phyloP scores from a whole-genome alignment of 2,329 filamentous ascomycete species.

The Colletotrichum orchidophilum region DNA sequence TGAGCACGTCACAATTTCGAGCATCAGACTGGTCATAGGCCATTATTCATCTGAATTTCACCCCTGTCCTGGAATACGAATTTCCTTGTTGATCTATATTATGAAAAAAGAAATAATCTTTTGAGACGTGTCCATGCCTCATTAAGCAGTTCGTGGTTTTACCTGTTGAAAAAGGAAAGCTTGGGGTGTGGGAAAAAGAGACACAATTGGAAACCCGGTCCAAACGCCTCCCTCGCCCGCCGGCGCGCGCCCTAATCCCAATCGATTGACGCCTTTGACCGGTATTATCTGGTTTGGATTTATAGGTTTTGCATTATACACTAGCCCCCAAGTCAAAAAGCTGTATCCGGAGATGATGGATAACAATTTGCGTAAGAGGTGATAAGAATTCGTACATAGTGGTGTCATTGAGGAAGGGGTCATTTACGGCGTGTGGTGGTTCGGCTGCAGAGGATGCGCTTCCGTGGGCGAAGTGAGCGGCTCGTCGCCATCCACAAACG shows the following conservation, averaged over 20 bases:
- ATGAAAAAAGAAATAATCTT: background rate
- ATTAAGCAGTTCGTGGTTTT: background rate
- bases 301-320: background rate
- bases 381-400: background rate
- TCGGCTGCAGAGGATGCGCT: constrained; percentile 11
- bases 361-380: background rate
- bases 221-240: background rate
- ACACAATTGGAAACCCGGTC: background rate
- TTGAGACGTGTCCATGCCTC: background rate
- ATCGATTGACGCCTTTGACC: background rate
- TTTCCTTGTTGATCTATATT: background rate
- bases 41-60: background rate
- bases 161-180: background rate
- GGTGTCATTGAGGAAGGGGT: too few species aligned
- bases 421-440: constrained; percentile 7
- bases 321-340: background rate
- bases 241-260: background rate
- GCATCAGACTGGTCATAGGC: too few species aligned
- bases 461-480: constrained; percentile 19
- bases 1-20: background rate
- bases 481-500: constrained; percentile 20
- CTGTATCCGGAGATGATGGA: background rate
- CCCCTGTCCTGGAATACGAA: too few species aligned
- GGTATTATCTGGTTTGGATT: background rate
- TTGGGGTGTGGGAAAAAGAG: background rate